Evolutionary conservation across 305 asterid species (phyloP), one percentile per base, ranked within the genome.

Genomic region (Fraxinus baroniana): DNA sequence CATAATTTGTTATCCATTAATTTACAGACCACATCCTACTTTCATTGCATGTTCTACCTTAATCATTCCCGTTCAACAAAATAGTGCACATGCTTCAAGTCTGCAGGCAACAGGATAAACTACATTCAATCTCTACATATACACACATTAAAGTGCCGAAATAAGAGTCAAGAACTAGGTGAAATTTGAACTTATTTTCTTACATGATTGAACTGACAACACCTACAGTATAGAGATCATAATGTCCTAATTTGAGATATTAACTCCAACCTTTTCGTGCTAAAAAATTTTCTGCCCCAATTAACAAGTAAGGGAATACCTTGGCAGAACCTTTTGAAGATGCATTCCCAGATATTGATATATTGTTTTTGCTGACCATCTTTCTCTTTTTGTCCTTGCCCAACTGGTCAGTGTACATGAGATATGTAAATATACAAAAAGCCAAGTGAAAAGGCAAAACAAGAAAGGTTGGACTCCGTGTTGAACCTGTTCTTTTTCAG

Each of bases 401-500:
- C 80, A 92, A 85, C 90, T 87, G 85, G 44, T 70, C 26, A 49
- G 60, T 6, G 20, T 57, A 57, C 60, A 57, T 18, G 8, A 57
- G 9, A 57, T 18, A n/a, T 18, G 26, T 57, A 17, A 57, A 57
- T 2, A 57, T 57, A 57, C 68, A 41, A 57, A 57, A 57, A 57
- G 26, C 68, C 26, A 18, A 57, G 28, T 17, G 26, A 17, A 57
- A 57, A n/a, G 22, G 20, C 2, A 18, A 57, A 57, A 57, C 28
- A 57, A 57, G 68, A 33, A 57, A 80, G 64, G 52, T 13, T 39
- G 55, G 37, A 46, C 6, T 44, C 22, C 10, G 68, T 20, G 64
- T 52, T 60, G 35, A 41, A 96, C 99, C 98, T 90, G 97, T 52
- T 94, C 98, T 80, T 89, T 92, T 39, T 93, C 98, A 74, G 97